A percentile compares a stretch with the other conserved stretches of the same genome.
These are phyloP conservation scores for Luzula sylvatica DNA, from an alignment of 176 grass and related monocot genomes.

Conservation along the genomic window DNA sequence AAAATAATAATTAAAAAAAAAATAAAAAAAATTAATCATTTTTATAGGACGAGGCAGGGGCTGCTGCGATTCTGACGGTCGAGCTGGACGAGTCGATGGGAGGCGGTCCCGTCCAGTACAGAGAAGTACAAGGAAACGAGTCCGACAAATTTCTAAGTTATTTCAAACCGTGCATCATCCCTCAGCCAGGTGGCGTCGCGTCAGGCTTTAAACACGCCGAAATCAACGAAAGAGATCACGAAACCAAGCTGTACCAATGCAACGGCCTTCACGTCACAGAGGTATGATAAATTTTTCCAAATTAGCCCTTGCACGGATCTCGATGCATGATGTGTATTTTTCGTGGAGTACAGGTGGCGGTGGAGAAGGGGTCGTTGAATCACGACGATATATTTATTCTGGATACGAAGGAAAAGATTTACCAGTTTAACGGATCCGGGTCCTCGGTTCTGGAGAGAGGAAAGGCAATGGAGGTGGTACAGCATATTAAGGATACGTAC, in stretches of 20 bases:
- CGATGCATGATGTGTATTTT: neutral
- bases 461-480: conserved; percentile 95
- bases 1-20: neutral
- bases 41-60: conserved; percentile 80
- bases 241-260: conserved; percentile 68
- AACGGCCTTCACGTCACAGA: conserved; percentile 69
- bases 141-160: conserved; percentile 79
- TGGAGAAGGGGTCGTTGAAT: conserved; percentile 68
- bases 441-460: conserved; percentile 94
- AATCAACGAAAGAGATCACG: conserved; percentile 61
- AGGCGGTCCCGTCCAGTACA: conserved; percentile 76
- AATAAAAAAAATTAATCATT: neutral
- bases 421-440: conserved; percentile 82
- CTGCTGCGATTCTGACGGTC: conserved; percentile 78
- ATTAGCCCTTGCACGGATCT: conserved; percentile 5
- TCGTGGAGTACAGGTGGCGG: conserved; percentile 57
- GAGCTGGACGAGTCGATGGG: conserved; percentile 84
- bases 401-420: conserved; percentile 92
- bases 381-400: conserved; percentile 97
- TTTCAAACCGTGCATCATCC: conserved; percentile 93
- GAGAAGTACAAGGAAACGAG: conserved; percentile 83
- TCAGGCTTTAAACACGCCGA: conserved; percentile 86
- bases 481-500: conserved; percentile 89
- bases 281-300: conserved; percentile 56
- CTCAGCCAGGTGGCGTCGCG: conserved; percentile 69